Evolutionary conservation across 805 yeast species (phyloP), one percentile per base, ranked within the genome.

Genomic region (Wickerhamomyces sydowiorum): DNA sequence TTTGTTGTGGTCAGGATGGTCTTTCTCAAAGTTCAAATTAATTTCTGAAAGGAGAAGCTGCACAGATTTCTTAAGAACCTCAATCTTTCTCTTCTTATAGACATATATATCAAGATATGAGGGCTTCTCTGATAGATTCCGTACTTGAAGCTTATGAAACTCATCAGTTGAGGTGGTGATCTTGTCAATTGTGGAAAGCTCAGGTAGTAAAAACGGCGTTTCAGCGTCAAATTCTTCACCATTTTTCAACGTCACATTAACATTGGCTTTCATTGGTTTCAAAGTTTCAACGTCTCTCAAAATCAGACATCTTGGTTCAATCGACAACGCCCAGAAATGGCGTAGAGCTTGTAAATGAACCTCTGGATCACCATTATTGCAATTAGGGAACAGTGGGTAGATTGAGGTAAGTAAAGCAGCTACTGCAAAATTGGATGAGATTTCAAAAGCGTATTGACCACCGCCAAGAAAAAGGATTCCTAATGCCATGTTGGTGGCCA

Each of bases 401-500:
- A 86, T 67, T 0, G 96, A 73, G 0, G 87, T 74, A 1, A 88
- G 64, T 51, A 93, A 69, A 3, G 82, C 61, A 0, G 90, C 95
- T 41, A 81, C 66, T 2, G 87, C 78, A 53, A 83, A 67, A 42
- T 77, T 73, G 3, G 84, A 75, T 7, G 62, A 52, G 15, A 70
- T 73, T 30, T 77, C 71, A 44, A 93, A 75, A 0, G 95, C 89
- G 60, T 79, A 88, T 58, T 88, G 96, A 0, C 98, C 96, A 2
- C 96, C 93, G 0, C 96, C 96, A 29, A 93, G 60, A 56, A 91
- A 90, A 41, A 91, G 66, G 52, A 91, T 79, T 2, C 99, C 99
- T 30, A 93, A 62, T 0, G 95, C 86, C 68, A 86, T 74, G 52
- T 86, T 87, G 2, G 81, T 69, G 0, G 90, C 86, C 79, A 85